Conservation (phyloP, 805 yeast genomes). For the Candida andamanensis region DNA sequence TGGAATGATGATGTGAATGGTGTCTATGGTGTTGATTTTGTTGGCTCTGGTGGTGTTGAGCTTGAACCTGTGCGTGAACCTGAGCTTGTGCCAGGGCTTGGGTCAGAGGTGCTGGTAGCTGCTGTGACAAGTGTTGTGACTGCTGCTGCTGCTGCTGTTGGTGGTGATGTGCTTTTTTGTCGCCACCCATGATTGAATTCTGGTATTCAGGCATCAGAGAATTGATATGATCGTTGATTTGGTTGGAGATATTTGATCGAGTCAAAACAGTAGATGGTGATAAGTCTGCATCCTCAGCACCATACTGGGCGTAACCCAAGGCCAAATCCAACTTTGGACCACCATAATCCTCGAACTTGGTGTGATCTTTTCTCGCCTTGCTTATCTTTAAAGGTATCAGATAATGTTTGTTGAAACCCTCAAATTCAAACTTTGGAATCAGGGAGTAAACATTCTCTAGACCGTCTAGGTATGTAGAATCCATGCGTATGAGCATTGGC, state of each 20-base stretch:
- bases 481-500: slow-evolving; percentile 24
- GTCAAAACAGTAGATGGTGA: too few species aligned
- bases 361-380: slow-evolving; percentile 5
- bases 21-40: slow-evolving; percentile 3
- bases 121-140: slow-evolving; percentile 28
- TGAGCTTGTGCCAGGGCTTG: slow-evolving; percentile 1
- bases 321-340: too few species aligned
- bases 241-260: too few species aligned
- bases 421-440: slow-evolving; percentile 29
- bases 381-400: slow-evolving; percentile 18
- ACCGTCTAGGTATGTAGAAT: slow-evolving; percentile 24
- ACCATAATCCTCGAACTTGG: too few species aligned
- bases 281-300: too few species aligned
- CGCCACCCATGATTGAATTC: background rate
- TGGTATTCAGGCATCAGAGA: too few species aligned
- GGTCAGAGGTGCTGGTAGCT: slow-evolving; percentile 17
- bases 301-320: too few species aligned
- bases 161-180: slow-evolving; percentile 6
- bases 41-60: background rate
- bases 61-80: background rate
- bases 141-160: slow-evolving; percentile 28
- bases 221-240: too few species aligned
- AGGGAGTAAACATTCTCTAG: slow-evolving; percentile 24
- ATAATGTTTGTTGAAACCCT: slow-evolving; percentile 23
- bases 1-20: slow-evolving; percentile 2